Conservation (phyloP, 1,284 basidiomycete species). For the Irpex sp. region DNA sequence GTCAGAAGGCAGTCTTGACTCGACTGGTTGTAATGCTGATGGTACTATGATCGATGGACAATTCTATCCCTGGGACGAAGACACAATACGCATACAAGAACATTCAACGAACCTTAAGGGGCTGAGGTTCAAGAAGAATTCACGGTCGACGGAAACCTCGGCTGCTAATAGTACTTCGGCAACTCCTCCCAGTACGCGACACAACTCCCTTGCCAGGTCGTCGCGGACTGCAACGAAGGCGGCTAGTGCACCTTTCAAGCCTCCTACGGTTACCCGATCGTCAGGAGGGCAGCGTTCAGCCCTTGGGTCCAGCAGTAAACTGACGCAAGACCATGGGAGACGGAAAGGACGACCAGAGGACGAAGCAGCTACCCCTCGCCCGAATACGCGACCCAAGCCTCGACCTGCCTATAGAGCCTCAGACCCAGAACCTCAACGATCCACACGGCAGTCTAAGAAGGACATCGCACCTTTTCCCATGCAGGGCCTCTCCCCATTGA, state of each 20-base stretch:
- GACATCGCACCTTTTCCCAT: conserved; percentile 8
- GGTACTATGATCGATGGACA: not conserved
- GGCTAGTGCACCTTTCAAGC: conserved; percentile 9
- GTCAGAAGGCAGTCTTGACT: not conserved
- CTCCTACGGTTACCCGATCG: not conserved
- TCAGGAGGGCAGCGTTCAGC: not conserved
- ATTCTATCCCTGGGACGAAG: not conserved
- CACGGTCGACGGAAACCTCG: conserved; percentile 13
- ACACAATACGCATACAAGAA: conserved; percentile 8
- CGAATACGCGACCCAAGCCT: not conserved
- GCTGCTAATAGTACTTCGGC: not conserved
- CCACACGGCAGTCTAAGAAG: conserved; percentile 1
- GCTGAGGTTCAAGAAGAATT: conserved; percentile 15
- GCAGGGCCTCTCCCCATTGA: conserved; percentile 1
- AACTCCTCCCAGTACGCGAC: not conserved
- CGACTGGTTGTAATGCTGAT: not conserved
- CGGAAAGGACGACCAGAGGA: not conserved
- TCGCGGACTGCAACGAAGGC: not conserved
- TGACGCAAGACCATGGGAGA: not conserved
- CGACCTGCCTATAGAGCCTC: not conserved
- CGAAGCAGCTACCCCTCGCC: not conserved
- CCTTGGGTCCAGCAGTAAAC: not conserved
- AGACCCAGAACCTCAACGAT: not conserved
- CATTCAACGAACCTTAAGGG: conserved; percentile 1
- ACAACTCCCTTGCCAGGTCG: not conserved